Evolutionary conservation across 2,329 filamentous ascomycete species (phyloP).

Genomic region (Cryphonectria naterciae): DNA sequence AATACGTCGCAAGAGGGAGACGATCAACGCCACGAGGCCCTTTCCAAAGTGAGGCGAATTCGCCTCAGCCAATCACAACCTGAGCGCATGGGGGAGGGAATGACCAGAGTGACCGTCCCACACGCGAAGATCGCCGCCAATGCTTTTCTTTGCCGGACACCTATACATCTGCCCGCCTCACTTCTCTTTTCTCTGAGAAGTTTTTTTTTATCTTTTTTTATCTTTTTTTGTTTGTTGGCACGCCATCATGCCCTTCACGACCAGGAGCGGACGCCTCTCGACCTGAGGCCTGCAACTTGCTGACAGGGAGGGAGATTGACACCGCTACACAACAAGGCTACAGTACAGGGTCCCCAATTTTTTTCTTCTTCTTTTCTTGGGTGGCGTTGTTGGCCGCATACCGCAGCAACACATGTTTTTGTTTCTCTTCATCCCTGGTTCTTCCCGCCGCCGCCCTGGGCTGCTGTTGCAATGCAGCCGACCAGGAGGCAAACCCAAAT

Average conservation of each 20-base stretch:
- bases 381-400: conserved; percentile 15
- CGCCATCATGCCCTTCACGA: not conserved
- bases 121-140: conserved; percentile 24
- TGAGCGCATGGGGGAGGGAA: conserved; percentile 4
- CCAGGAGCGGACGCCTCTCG: conserved; percentile 26
- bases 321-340: conserved; percentile 26
- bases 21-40: conserved; percentile 25
- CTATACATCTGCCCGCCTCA: conserved; percentile 26
- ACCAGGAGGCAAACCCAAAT: not conserved
- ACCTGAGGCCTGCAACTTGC: conserved; percentile 19
- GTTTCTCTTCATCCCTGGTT: not conserved
- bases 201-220: not conserved
- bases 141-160: conserved; percentile 16
- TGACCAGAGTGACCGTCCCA: conserved; percentile 11
- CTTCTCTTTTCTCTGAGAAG: conserved; percentile 11
- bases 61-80: conserved; percentile 25
- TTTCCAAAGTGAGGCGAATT: conserved; percentile 27
- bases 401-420: too few species aligned
- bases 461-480: conserved; percentile 1
- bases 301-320: conserved; percentile 21
- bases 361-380: not conserved
- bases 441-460: not conserved
- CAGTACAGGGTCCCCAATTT: not conserved
- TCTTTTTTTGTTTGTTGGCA: not conserved
- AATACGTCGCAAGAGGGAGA: conserved; percentile 8